A percentile compares a stretch with the other conserved stretches of the same genome.
phyloP scores from a whole-genome alignment of 768 basidiomycete species.

The Auriscalpium orientale region DNA sequence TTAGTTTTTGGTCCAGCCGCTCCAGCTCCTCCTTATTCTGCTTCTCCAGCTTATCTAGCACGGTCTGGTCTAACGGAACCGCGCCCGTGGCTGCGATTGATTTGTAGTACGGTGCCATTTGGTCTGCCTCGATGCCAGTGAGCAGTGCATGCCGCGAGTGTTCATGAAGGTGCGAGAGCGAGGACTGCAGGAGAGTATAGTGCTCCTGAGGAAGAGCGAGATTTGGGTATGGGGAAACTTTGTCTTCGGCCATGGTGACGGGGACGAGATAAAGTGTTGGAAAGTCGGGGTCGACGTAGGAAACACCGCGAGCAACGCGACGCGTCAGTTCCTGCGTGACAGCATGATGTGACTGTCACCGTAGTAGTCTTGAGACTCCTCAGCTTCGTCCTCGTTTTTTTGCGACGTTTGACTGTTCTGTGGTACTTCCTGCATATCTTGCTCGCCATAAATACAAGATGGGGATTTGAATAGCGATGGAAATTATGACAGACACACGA shows the following conservation, averaged over 20 bases:
- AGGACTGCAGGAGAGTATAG: constrained; percentile 61
- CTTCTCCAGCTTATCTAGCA: constrained; percentile 55
- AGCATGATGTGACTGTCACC: not conserved
- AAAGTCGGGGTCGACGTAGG: not conserved
- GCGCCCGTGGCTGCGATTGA: constrained; percentile 44
- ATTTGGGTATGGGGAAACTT: constrained; percentile 82
- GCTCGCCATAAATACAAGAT: too few species aligned
- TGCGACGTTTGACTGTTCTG: not conserved
- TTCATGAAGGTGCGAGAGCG: constrained; percentile 56
- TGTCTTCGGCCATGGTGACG: constrained; percentile 71
- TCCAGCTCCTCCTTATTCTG: constrained; percentile 68
- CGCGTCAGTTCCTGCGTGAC: constrained; percentile 24
- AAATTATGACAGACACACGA: too few species aligned
- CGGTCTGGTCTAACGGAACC: constrained; percentile 40
- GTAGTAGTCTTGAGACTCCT: not conserved
- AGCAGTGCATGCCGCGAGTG: constrained; percentile 58
- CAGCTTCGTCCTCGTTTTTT: not conserved
- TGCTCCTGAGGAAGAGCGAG: constrained; percentile 72
- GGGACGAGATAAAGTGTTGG: not conserved
- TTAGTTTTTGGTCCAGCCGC: constrained; percentile 67
- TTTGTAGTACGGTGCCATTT: constrained; percentile 84
- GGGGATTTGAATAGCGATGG: too few species aligned
- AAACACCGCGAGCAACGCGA: constrained; percentile 16
- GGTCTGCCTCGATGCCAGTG: constrained; percentile 71
- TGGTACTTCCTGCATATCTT: not conserved